A percentile compares a stretch with the other conserved stretches of the same genome.
Conservation (phyloP, 306 rosid species). For the Cucumis cinereus region DNA sequence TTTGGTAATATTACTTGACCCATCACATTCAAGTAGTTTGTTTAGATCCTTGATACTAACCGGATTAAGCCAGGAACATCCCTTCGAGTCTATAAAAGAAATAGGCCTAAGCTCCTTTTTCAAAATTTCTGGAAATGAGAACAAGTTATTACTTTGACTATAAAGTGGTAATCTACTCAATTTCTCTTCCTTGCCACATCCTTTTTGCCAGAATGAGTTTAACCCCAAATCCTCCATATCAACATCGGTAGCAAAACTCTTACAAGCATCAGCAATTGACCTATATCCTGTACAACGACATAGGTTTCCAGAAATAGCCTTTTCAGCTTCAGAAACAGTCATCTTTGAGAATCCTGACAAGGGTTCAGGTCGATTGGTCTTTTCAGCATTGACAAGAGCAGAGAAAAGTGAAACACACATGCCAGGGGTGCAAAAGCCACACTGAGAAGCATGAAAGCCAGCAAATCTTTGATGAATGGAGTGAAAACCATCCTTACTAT, state of each 20-base stretch:
- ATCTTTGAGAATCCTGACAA: slow-evolving; percentile 62
- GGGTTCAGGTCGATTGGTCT: slow-evolving; percentile 33
- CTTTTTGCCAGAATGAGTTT: slow-evolving; percentile 69
- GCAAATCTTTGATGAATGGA: slow-evolving; percentile 67
- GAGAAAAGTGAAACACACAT: slow-evolving; percentile 70
- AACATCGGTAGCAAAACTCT: slow-evolving; percentile 74
- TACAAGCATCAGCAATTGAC: slow-evolving; percentile 83
- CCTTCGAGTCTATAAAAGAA: slow-evolving; percentile 25
- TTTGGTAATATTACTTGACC: slow-evolving; percentile 4
- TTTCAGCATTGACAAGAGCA: slow-evolving; percentile 64
- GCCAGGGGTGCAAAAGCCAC: slow-evolving; percentile 92
- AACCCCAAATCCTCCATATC: slow-evolving; percentile 89
- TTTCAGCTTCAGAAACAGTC: slow-evolving; percentile 56
- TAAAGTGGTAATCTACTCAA: slow-evolving; percentile 37
- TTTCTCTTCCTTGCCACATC: slow-evolving; percentile 33
- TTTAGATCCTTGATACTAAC: slow-evolving; percentile 36
- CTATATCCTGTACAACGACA: slow-evolving; percentile 96
- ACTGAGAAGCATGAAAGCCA: slow-evolving; percentile 84
- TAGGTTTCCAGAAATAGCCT: slow-evolving; percentile 69
- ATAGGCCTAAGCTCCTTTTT: slow-evolving; percentile 29
- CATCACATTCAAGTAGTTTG: slow-evolving; percentile 19
- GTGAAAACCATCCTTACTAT: slow-evolving; percentile 66
- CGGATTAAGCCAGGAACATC: slow-evolving; percentile 48
- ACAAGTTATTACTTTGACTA: slow-evolving; percentile 8
- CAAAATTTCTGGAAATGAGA: slow-evolving; percentile 51